Conservation (phyloP, 768 basidiomycete species). For the Clathrus columnatus region DNA sequence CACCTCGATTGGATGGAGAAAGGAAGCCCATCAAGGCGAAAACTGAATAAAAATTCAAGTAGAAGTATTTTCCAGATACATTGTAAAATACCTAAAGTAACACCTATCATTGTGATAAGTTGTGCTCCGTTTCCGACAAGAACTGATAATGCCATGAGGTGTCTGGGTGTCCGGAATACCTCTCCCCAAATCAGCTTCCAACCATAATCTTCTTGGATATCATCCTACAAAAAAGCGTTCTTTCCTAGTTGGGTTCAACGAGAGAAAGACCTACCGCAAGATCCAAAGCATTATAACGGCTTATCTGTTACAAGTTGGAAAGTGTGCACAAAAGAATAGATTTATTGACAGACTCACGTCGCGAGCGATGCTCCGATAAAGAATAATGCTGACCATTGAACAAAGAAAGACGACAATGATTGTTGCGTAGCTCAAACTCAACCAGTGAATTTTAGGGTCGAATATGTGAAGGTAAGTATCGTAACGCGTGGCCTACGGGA, state of each 20-base stretch:
- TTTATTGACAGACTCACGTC: conserved; percentile 47
- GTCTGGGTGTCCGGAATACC: conserved; percentile 78
- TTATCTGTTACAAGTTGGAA: conserved; percentile 45
- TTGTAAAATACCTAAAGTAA: conserved; percentile 62
- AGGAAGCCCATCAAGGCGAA: conserved; percentile 91
- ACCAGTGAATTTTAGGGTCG: conserved; percentile 94
- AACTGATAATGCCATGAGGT: conserved; percentile 71
- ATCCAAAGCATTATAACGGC: conserved; percentile 92
- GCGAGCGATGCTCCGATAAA: conserved; percentile 76
- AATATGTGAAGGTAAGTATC: conserved; percentile 93
- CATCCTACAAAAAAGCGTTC: conserved; percentile 47
- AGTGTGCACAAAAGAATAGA: background rate
- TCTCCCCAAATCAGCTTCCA: conserved; percentile 98
- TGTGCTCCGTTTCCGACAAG: conserved; percentile 90
- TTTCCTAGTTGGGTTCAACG: background rate
- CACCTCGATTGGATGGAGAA: conserved; percentile 91
- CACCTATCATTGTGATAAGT: conserved; percentile 73
- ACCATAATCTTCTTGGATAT: conserved; percentile 96
- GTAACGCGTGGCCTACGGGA: conserved; percentile 86
- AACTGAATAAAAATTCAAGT: conserved; percentile 34
- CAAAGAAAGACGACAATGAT: conserved; percentile 89
- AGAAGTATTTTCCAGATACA: background rate
- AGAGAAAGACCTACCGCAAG: conserved; percentile 49
- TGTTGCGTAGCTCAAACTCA: conserved; percentile 86
- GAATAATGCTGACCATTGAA: conserved; percentile 87